Evolutionary conservation across 2,329 filamentous ascomycete genomes (phyloP), one percentile per base, ranked within the genome.

Genomic region (Curvularia lunata): DNA sequence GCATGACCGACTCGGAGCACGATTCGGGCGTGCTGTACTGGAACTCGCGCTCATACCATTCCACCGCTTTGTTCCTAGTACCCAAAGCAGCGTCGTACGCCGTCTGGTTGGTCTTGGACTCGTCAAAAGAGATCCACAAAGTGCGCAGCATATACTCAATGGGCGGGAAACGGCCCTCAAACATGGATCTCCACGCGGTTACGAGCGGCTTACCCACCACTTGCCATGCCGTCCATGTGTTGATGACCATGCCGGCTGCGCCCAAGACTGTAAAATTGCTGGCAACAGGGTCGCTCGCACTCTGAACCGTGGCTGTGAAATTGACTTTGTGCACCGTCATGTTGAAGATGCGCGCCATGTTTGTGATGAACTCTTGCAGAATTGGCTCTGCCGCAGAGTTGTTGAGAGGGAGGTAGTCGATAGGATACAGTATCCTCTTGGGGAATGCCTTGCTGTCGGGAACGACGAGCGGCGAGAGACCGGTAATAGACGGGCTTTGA

Each of bases 1-100:
- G 63, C 66, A 80, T 73, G 18, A 81, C 64, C 34, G 68, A 71
- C 49, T 80, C 77, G 5, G 77, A 78, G 57, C 78, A 80, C 1
- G 74, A 77, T 40, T 76, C 72, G 6, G 71, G 38, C 1, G 75
- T 78, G 43, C 64, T 68, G 63, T 69, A 76, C 48, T 79, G 75
- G 3, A 79, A 58, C 25, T 75, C 58, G 4, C 61, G 49, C 49
- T 80, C 76, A 61, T 78, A 79, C 72, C 74, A 78, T 50, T 76
- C 69, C 1, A 78, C 77, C 5, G 65, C 72, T 2, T 48, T 42
- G 23, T 72, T 73, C 62, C 78, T 79, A 5, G 62, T 72, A 21
- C 52, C 59, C 9, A 67, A 56, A 7, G 68, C 66, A 2, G 54
- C 45, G 18, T 63, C 63, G 45, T 70, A 70, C 12, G 62, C 48